Evolutionary conservation across 345 rosid genomes (phyloP).

Genomic region (Salix exigua): DNA sequence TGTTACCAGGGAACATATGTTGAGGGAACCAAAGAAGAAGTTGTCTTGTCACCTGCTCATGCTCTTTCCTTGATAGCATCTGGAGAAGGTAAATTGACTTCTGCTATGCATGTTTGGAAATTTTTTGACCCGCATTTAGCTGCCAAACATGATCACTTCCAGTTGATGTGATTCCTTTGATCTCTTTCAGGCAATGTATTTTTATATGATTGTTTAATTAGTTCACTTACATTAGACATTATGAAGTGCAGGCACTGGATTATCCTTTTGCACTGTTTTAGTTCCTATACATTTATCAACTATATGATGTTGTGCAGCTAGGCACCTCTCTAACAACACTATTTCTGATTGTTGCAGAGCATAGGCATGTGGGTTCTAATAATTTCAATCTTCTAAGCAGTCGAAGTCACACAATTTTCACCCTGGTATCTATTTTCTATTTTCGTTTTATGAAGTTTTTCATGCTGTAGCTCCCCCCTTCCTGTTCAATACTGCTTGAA

Average conservation of each 20-base stretch:
- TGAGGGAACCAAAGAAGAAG: slow-evolving; percentile 93
- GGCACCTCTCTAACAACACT: slow-evolving; percentile 9
- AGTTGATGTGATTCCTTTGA: not conserved
- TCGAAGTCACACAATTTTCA: slow-evolving; percentile 93
- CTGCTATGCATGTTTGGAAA: too few species aligned
- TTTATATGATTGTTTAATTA: not conserved
- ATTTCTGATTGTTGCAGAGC: slow-evolving; percentile 50
- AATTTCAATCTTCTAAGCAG: slow-evolving; percentile 94
- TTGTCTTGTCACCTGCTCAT: slow-evolving; percentile 94
- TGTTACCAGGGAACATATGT: slow-evolving; percentile 71
- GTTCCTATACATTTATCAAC: slow-evolving; percentile 1
- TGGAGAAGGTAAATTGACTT: slow-evolving; percentile 68
- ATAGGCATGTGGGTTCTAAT: slow-evolving; percentile 91
- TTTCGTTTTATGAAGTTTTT: slow-evolving; percentile 1
- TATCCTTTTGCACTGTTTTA: not conserved
- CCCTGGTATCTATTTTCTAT: slow-evolving; percentile 45
- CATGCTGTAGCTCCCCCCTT: not conserved
- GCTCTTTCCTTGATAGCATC: slow-evolving; percentile 93
- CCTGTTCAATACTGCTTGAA: not conserved
- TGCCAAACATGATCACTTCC: not conserved
- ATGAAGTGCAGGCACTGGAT: too few species aligned
- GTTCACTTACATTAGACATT: too few species aligned
- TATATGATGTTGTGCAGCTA: slow-evolving; percentile 9
- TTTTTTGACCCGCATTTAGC: not conserved
- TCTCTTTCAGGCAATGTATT: slow-evolving; percentile 1